phyloP scores from a whole-genome alignment of 176 grass and related monocot species.

The Lolium perenne region DNA sequence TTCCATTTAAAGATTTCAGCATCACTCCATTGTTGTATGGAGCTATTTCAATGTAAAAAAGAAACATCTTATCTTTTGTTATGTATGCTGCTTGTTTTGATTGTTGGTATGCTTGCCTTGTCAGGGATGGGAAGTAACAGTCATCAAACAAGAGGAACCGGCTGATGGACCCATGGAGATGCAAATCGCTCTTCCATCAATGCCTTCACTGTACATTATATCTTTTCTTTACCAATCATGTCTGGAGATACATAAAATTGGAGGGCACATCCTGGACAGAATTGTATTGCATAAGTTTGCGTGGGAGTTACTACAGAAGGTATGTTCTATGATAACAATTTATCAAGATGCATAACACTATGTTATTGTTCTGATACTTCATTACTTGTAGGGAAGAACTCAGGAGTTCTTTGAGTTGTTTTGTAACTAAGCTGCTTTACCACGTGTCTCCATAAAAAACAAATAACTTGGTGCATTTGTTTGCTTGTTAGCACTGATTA shows the following conservation, averaged over 20 bases:
- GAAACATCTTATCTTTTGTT: conserved; percentile 10
- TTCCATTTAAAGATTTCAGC: conserved; percentile 15
- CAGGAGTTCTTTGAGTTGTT: conserved; percentile 17
- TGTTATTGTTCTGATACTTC: conserved; percentile 29
- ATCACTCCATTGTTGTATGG: conserved; percentile 4
- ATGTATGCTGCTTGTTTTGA: conserved; percentile 12
- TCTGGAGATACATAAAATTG: conserved; percentile 95
- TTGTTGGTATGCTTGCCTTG: conserved; percentile 47
- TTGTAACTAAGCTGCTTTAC: conserved; percentile 36
- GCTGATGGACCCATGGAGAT: conserved; percentile 80
- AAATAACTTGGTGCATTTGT: background rate
- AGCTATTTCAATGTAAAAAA: conserved; percentile 32
- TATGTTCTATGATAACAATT: conserved; percentile 44
- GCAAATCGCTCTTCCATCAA: conserved; percentile 93
- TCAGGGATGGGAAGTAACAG: conserved; percentile 96
- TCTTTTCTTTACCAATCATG: conserved; percentile 97
- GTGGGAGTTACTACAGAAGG: conserved; percentile 87
- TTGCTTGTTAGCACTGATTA: background rate
- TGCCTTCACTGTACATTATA: conserved; percentile 94
- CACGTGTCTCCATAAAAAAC: conserved; percentile 11
- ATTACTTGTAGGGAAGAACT: conserved; percentile 1
- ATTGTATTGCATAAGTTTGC: conserved; percentile 86
- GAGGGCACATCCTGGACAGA: conserved; percentile 94
- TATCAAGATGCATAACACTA: conserved; percentile 20
- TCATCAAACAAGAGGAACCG: conserved; percentile 93